These are phyloP conservation scores for Stipa capillata DNA, from an alignment of 176 grass and related monocot species.

Conservation along the genomic window DNA sequence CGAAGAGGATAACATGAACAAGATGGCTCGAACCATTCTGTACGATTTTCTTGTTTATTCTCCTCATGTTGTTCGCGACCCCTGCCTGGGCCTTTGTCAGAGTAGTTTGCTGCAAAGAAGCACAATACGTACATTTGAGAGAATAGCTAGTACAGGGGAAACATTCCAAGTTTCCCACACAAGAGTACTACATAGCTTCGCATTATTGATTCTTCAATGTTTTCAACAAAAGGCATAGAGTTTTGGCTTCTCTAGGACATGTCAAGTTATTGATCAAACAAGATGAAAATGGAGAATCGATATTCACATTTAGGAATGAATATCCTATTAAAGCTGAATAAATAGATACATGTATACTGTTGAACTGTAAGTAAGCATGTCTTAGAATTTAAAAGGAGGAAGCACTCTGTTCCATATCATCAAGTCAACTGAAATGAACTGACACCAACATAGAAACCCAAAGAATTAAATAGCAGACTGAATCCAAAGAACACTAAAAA, in stretches of 20 bases:
- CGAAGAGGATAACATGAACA: slow-evolving; percentile 63
- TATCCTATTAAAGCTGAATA: background rate
- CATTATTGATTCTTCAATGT: background rate
- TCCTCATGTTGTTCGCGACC: slow-evolving; percentile 89
- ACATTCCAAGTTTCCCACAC: background rate
- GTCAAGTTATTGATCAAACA: background rate
- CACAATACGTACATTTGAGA: background rate
- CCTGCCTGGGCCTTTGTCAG: slow-evolving; percentile 60
- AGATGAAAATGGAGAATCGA: background rate
- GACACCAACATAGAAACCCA: too few species aligned
- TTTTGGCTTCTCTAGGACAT: background rate
- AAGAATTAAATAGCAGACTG: background rate
- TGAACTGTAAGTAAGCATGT: too few species aligned
- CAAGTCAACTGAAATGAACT: too few species aligned
- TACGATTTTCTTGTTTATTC: slow-evolving; percentile 82
- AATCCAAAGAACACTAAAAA: background rate
- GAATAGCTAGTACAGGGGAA: background rate
- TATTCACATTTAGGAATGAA: background rate
- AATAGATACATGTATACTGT: too few species aligned
- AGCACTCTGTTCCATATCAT: background rate
- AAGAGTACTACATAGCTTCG: background rate
- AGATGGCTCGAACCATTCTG: slow-evolving; percentile 85
- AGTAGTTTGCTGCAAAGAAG: slow-evolving; percentile 57
- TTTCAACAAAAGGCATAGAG: background rate
- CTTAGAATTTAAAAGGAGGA: background rate